Conservation (phyloP, 768 basidiomycete genomes). For the Leccinum boreale region DNA sequence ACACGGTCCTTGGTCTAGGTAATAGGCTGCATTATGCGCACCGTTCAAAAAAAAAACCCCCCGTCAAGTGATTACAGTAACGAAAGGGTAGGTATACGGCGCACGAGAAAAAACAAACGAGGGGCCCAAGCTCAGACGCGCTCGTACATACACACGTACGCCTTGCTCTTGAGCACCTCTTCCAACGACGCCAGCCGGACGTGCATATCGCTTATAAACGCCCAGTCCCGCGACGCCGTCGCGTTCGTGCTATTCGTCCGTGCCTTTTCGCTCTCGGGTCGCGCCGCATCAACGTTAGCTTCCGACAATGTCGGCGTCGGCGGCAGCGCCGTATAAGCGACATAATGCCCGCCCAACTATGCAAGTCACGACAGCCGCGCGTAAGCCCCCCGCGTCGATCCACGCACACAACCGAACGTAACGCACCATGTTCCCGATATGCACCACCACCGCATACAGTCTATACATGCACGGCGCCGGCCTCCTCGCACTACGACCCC, state of each 20-base stretch:
- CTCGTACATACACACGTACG: conserved; percentile 94
- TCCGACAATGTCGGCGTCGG: conserved; percentile 24
- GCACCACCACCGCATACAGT: conserved; percentile 80
- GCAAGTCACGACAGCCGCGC: neutral
- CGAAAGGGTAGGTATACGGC: neutral
- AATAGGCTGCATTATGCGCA: neutral
- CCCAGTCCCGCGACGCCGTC: conserved; percentile 61
- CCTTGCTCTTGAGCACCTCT: conserved; percentile 87
- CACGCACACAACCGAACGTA: neutral
- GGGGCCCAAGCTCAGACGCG: conserved; percentile 44
- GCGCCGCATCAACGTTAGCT: neutral
- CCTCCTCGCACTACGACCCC: conserved; percentile 23
- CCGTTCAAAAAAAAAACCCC: neutral
- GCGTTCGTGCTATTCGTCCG: neutral
- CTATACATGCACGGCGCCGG: conserved; percentile 57
- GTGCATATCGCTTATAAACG: conserved; percentile 85
- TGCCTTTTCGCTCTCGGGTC: conserved; percentile 9
- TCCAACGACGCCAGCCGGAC: conserved; percentile 81
- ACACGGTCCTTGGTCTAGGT: conserved; percentile 1
- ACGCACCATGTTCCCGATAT: conserved; percentile 83
- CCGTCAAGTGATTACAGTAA: neutral
- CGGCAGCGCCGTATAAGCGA: conserved; percentile 79
- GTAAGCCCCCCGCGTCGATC: neutral
- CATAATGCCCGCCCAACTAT: conserved; percentile 86
- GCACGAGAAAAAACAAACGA: neutral